A percentile compares a stretch with the other conserved stretches of the same genome.
Conservation (phyloP, 2,329 filamentous ascomycete species). For the Hirsutella rhossiliensis region DNA sequence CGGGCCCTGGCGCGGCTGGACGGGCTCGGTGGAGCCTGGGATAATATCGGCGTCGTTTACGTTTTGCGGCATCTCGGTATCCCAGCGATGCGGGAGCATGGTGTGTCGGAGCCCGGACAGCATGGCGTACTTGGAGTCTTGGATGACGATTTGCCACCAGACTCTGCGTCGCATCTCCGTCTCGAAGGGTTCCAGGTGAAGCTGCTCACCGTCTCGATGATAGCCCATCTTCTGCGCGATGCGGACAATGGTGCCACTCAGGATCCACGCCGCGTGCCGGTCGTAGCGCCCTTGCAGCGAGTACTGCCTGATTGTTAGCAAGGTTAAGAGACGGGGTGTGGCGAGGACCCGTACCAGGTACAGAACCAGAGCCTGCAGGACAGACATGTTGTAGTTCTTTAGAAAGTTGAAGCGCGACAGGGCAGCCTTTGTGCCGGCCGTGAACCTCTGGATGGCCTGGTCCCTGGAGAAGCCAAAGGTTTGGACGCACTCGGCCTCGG, state of each 20-base stretch:
- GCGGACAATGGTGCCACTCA: conserved; percentile 48
- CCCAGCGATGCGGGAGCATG: conserved; percentile 38
- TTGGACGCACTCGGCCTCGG: conserved; percentile 40
- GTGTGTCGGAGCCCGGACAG: conserved; percentile 44
- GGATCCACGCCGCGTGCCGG: conserved; percentile 45
- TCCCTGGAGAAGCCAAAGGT: conserved; percentile 37
- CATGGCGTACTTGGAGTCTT: conserved; percentile 44
- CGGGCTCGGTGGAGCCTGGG: conserved; percentile 36
- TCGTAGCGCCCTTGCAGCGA: conserved; percentile 47
- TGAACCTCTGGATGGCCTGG: conserved; percentile 38
- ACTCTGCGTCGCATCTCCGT: conserved; percentile 55
- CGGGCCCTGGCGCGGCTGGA: conserved; percentile 40
- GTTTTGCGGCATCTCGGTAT: conserved; percentile 43
- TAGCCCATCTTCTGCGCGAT: conserved; percentile 58
- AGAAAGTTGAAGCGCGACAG: conserved; percentile 44
- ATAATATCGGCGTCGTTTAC: conserved; percentile 47
- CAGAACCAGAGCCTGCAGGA: conserved; percentile 46
- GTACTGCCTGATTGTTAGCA: conserved; percentile 20
- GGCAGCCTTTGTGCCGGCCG: conserved; percentile 35
- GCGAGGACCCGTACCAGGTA: conserved; percentile 32
- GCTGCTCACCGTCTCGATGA: conserved; percentile 45
- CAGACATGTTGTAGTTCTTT: conserved; percentile 43
- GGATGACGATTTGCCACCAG: conserved; percentile 53
- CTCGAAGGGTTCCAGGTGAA: conserved; percentile 49
- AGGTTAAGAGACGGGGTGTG: not conserved